A percentile compares a stretch with the other conserved stretches of the same genome.
Conservation (phyloP, 2,329 filamentous ascomycete genomes). For the Pseudogymnoascus sp. region DNA sequence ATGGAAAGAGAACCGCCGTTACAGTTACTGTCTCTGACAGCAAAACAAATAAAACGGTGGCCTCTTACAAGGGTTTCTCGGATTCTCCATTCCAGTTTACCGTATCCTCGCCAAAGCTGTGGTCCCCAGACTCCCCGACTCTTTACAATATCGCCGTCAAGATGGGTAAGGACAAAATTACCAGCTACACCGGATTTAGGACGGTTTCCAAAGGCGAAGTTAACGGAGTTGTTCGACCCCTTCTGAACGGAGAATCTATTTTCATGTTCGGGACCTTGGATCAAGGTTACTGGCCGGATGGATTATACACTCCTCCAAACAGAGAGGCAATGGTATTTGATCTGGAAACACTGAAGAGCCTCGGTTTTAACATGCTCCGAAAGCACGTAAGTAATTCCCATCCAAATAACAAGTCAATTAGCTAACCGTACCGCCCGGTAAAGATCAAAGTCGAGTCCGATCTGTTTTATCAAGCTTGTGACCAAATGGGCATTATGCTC, state of each 20-base stretch:
- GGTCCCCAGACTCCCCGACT: conserved; percentile 55
- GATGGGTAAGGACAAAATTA: conserved; percentile 43
- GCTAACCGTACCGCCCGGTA: conserved; percentile 23
- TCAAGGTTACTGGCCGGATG: conserved; percentile 66
- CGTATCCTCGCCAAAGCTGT: conserved; percentile 47
- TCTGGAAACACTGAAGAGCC: conserved; percentile 51
- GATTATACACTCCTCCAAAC: conserved; percentile 56
- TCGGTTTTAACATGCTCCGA: conserved; percentile 63
- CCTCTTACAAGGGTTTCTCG: conserved; percentile 35
- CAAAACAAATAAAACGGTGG: conserved; percentile 5
- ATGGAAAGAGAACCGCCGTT: conserved; percentile 24
- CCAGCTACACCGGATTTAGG: conserved; percentile 62
- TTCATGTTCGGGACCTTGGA: conserved; percentile 63
- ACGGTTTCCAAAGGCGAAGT: conserved; percentile 50
- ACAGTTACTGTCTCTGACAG: conserved; percentile 8
- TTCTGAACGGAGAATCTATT: conserved; percentile 57
- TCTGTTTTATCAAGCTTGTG: conserved; percentile 60
- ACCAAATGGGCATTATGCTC: conserved; percentile 51
- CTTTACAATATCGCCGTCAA: conserved; percentile 57
- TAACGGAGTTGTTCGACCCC: conserved; percentile 36
- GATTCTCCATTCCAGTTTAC: conserved; percentile 46
- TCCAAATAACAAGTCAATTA: conserved; percentile 5
- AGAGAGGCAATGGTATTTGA: conserved; percentile 61
- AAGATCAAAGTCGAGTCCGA: conserved; percentile 58
- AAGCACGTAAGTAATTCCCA: conserved; percentile 49